Evolutionary conservation across 768 basidiomycete genomes (phyloP).

Genomic region (Mycena vulgaris): DNA sequence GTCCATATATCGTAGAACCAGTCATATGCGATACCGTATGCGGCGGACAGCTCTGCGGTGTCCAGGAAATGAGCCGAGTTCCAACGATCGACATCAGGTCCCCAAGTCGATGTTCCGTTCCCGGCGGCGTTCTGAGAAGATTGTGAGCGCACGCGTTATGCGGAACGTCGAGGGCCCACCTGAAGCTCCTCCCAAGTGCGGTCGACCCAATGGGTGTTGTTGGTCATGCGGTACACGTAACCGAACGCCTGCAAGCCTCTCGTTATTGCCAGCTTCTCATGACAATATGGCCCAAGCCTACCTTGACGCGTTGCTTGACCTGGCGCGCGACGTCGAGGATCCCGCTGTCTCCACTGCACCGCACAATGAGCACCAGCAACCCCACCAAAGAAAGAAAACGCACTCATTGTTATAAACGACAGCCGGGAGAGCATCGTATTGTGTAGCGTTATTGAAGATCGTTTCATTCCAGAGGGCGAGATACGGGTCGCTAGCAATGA

Average conservation of each 20-base stretch:
- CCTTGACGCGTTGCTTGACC: slow-evolving; percentile 93
- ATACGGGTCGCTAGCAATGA: slow-evolving; percentile 90
- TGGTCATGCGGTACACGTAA: slow-evolving; percentile 92
- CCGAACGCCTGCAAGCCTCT: too few species aligned
- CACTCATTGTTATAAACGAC: slow-evolving; percentile 81
- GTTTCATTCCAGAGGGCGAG: slow-evolving; percentile 90
- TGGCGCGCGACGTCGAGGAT: slow-evolving; percentile 93
- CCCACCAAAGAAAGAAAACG: not conserved
- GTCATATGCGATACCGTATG: slow-evolving; percentile 95
- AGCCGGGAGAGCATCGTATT: slow-evolving; percentile 74
- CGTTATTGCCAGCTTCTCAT: too few species aligned
- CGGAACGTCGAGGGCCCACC: slow-evolving; percentile 59
- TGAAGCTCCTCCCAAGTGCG: slow-evolving; percentile 87
- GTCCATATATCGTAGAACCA: slow-evolving; percentile 94
- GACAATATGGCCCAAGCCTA: too few species aligned
- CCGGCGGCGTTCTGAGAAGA: slow-evolving; percentile 76
- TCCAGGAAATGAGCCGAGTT: slow-evolving; percentile 95
- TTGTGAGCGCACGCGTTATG: not conserved
- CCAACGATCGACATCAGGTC: slow-evolving; percentile 80
- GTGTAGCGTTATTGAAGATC: slow-evolving; percentile 90
- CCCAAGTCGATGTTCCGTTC: slow-evolving; percentile 76
- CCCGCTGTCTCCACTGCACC: slow-evolving; percentile 76
- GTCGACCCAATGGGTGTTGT: slow-evolving; percentile 93
- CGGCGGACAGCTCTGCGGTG: slow-evolving; percentile 89
- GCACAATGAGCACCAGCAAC: not conserved